phyloP scores from a whole-genome alignment of 768 basidiomycete genomes.

The Pleurotus tuoliensis region DNA sequence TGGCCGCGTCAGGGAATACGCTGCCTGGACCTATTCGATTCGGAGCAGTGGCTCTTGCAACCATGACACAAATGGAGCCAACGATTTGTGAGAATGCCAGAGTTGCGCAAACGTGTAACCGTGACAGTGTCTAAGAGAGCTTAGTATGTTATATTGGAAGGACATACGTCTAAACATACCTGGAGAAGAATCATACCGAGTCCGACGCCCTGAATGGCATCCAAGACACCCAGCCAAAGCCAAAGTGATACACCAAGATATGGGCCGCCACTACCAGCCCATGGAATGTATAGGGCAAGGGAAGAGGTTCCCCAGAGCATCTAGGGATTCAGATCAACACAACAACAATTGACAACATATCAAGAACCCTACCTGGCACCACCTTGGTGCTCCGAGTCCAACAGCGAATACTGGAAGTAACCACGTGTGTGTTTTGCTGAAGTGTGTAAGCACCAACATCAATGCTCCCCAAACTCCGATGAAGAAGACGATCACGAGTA shows the following conservation, averaged over 20 bases:
- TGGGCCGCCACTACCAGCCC: conserved; percentile 83
- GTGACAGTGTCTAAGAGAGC: conserved; percentile 65
- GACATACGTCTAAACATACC: conserved; percentile 26
- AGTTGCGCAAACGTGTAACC: conserved; percentile 91
- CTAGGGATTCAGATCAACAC: conserved; percentile 23
- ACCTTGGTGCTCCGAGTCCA: conserved; percentile 88
- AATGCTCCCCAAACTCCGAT: conserved; percentile 79
- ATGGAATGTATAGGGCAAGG: conserved; percentile 88
- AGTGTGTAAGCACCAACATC: conserved; percentile 72
- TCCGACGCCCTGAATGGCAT: conserved; percentile 92
- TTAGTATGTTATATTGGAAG: conserved; percentile 12
- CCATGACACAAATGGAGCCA: conserved; percentile 87
- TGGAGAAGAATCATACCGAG: conserved; percentile 88
- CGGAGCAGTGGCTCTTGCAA: conserved; percentile 88
- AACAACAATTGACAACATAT: too few relatives aligned
- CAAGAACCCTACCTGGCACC: conserved; percentile 74
- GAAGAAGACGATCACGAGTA: conserved; percentile 83
- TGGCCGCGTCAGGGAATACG: conserved; percentile 90
- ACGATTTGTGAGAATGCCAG: conserved; percentile 88
- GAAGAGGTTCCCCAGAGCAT: conserved; percentile 97
- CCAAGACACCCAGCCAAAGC: conserved; percentile 94
- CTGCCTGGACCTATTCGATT: conserved; percentile 84
- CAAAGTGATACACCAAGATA: conserved; percentile 88
- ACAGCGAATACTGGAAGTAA: conserved; percentile 92
- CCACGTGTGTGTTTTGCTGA: conserved; percentile 96